Base-by-base conservation (phyloP, 306 rosid genomes). In the Astragalus membranaceus region DNA sequence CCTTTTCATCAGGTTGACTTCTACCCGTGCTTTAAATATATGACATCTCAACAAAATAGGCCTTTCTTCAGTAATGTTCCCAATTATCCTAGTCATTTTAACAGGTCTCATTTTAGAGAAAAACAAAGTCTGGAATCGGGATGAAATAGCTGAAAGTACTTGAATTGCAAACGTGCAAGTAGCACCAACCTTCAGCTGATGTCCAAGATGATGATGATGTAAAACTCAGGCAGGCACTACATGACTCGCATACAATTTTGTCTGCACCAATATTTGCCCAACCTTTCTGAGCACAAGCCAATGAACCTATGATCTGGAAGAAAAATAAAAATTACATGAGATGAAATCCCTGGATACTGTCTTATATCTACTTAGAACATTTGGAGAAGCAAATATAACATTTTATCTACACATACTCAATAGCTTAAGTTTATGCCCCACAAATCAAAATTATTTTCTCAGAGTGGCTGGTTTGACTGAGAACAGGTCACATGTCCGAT, bases 211-310 rank as follows among this genome's bases (percentile, higher is more conserved):
- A 75, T 37, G 81, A 74, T 56, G 81, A 70, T 56, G 82, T 55
- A 85, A 83, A 87, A 75, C 82, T 81, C 78, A 85, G 74, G 86
- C 48, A 76, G 32, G 85, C 83, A 67, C 90, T 79, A 69, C 99
- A 95, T 43, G 96, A 87, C 62, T 95, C 99, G 20, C 99, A 95
- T 8, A 77, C 89, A 82, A 95, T 81, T 80, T 88, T 91, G 79
- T 95, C 96, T 41, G 78, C 87, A 65, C 89, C 92, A n/a, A 87
- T 79, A 81, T 86, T 85, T 55, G 85, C 76, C 99, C 99, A 95
- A 76, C 99, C 99, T 82, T 84, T 91, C 75, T 84, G 95, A 70
- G 97, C 95, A 85, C 99, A 95, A 73, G 93, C 84, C 85, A 88
- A 76, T 8, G 97, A 80, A 85, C 83, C 76, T 61, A 89, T 73